These are phyloP conservation scores for Tricholoma terreum DNA, from an alignment of 768 basidiomycete genomes.

Conservation along the genomic window DNA sequence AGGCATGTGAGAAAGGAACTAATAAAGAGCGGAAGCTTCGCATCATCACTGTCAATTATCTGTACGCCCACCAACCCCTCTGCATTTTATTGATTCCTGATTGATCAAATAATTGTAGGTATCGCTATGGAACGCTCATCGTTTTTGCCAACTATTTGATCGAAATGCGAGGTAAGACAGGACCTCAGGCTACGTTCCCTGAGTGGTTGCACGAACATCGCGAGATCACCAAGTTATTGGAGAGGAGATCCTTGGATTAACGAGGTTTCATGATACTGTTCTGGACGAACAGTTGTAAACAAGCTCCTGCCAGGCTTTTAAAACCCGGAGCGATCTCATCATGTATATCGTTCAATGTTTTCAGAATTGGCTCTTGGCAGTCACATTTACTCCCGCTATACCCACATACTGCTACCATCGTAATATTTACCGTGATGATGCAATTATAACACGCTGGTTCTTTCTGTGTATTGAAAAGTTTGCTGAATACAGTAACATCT, in stretches of 20 bases:
- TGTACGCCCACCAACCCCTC: slow-evolving; percentile 42
- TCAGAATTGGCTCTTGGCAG: no score
- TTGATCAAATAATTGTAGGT: slow-evolving; percentile 38
- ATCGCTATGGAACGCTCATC: slow-evolving; percentile 88
- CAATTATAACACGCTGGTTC: neutral
- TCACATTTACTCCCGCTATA: neutral
- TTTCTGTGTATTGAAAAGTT: slow-evolving; percentile 14
- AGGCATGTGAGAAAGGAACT: slow-evolving; percentile 77
- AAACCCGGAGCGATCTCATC: no score
- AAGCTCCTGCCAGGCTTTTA: no score
- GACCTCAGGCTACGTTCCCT: slow-evolving; percentile 57
- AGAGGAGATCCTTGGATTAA: slow-evolving; percentile 62
- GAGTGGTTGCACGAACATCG: slow-evolving; percentile 80
- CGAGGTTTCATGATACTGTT: neutral
- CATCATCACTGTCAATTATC: slow-evolving; percentile 81
- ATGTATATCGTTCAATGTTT: no score
- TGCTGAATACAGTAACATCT: slow-evolving; percentile 5
- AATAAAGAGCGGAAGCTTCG: slow-evolving; percentile 73
- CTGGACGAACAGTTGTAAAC: no score
- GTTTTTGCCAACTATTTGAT: slow-evolving; percentile 95
- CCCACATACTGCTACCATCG: neutral
- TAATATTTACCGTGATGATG: neutral
- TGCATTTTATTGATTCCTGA: neutral
- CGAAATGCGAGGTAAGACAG: slow-evolving; percentile 48
- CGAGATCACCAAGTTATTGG: slow-evolving; percentile 77